These are phyloP conservation scores for Taxawa tesnikishii DNA, from an alignment of 2,329 filamentous ascomycete genomes.

Conservation along the genomic window DNA sequence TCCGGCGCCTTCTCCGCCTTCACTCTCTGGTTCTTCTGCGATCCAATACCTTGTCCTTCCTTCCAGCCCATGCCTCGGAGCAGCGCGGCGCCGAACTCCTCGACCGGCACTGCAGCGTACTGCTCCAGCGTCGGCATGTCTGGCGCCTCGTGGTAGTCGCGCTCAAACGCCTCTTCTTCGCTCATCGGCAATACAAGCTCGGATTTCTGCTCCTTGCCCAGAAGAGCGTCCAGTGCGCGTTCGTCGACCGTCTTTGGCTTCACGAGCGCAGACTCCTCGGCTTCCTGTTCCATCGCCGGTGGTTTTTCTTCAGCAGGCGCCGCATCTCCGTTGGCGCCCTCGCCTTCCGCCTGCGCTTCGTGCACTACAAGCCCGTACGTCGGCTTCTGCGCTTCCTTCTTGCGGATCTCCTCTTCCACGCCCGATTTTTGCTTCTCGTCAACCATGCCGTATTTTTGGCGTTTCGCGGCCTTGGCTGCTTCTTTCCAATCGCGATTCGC, in stretches of 20 bases:
- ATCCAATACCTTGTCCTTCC: constrained; percentile 47
- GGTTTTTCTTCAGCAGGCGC: constrained; percentile 16
- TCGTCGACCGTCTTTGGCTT: constrained; percentile 44
- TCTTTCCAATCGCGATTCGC: constrained; percentile 52
- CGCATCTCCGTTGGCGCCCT: constrained; percentile 15
- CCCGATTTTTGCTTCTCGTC: constrained; percentile 31
- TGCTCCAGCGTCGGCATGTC: constrained; percentile 67
- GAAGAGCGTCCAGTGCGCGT: constrained; percentile 33
- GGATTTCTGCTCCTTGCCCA: constrained; percentile 25
- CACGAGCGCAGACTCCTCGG: constrained; percentile 7
- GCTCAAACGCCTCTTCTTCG: constrained; percentile 57
- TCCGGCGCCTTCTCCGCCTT: constrained; percentile 52
- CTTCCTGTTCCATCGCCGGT: constrained; percentile 9
- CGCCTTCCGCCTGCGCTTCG: constrained; percentile 6
- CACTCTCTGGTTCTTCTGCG: constrained; percentile 28
- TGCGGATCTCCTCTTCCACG: constrained; percentile 13
- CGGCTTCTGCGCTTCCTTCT: constrained; percentile 29
- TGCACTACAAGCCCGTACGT: constrained; percentile 16
- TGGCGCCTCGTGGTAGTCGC: constrained; percentile 60
- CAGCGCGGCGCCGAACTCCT: constrained; percentile 85
- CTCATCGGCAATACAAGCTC: constrained; percentile 30
- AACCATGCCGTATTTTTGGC: constrained; percentile 46
- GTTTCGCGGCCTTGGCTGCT: constrained; percentile 32
- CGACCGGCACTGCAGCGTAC: constrained; percentile 80
- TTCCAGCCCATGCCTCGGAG: constrained; percentile 96